These are phyloP conservation scores for Creolimax fragrantissima DNA, from an alignment of 78 protist species.

Conservation along the genomic window DNA sequence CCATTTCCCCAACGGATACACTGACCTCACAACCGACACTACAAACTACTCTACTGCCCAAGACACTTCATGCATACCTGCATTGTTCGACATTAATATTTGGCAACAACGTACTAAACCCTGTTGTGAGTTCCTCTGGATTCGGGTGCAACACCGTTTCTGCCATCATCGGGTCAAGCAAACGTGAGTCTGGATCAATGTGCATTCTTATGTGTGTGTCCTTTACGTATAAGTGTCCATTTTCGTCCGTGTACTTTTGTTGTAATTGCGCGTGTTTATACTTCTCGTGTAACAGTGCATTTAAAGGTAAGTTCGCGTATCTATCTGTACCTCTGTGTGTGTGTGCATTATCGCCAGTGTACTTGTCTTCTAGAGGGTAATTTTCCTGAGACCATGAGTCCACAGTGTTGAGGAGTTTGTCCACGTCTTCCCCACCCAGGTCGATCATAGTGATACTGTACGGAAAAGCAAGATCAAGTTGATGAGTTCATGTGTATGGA, in stretches of 20 bases:
- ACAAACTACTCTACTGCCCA: too few species aligned
- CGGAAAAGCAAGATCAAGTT: neutral
- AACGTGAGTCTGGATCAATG: neutral
- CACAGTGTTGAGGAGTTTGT: too few species aligned
- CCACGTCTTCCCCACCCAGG: too few species aligned
- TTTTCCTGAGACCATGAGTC: neutral
- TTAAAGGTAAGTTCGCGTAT: neutral
- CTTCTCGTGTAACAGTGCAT: neutral
- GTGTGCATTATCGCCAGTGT: neutral
- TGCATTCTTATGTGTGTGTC: neutral
- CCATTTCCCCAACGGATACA: neutral
- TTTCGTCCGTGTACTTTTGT: neutral
- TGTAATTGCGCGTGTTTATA: neutral
- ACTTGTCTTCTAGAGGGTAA: neutral
- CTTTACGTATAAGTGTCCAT: neutral
- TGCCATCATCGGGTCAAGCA: neutral
- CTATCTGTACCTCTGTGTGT: neutral
- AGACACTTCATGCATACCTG: too few species aligned
- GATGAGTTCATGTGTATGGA: neutral
- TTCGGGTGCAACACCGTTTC: too few species aligned
- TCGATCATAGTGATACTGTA: too few species aligned
- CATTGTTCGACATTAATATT: too few species aligned
- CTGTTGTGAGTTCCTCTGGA: too few species aligned
- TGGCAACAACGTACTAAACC: too few species aligned
- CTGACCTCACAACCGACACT: too few species aligned